Base-by-base conservation (phyloP, 2,329 filamentous ascomycete species). In the Penicillium sp. region DNA sequence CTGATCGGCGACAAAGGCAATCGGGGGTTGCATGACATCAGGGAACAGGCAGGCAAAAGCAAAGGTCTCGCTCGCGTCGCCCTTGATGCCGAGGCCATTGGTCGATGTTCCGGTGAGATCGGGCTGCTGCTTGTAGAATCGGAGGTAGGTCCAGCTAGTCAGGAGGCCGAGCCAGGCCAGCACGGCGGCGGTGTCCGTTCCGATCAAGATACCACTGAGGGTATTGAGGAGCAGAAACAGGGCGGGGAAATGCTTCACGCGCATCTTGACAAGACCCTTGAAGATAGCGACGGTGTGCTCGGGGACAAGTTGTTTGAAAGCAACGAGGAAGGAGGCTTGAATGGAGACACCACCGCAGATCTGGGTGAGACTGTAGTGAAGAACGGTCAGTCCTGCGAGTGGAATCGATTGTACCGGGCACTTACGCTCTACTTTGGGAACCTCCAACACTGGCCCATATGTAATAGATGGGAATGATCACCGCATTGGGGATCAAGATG, bases 41-140 rank as follows among this genome's bases (percentile, higher is more conserved):
- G 93, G 93, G 74, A 97, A 97, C 77, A 98, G 95, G 63, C 93
- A 89, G 57, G 90, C 86, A 68, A 98, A 95, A 6, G 91, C 87
- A 67, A 98, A 98, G 0, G 91, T 95, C 71, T 98, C 93, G 70
- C 88, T 95, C 31, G 93, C 89, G 69, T 98, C 93, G 55, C 93
- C 93, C 56, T 86, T 87, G 59, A 95, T 81, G 7, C 75, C 73
- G 6, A 72, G 68, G 45, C 78, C 75, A 42, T 76, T 77, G 6
- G 78, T 81, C 4, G 76, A 75, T 2, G 77, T 74, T 0, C 77
- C 77, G 0, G 79, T 78, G 4, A 78, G 70, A 52, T 78, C 81
- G n/a, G 75, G 79, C 53, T 77, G 74, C 28, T 66, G 66, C 74
- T 95, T 95, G 78, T 89, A 96, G 78, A 97, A 98, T 59, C 93